phyloP scores from a whole-genome alignment of 1,284 basidiomycete species.

The Dichomitus squalens region DNA sequence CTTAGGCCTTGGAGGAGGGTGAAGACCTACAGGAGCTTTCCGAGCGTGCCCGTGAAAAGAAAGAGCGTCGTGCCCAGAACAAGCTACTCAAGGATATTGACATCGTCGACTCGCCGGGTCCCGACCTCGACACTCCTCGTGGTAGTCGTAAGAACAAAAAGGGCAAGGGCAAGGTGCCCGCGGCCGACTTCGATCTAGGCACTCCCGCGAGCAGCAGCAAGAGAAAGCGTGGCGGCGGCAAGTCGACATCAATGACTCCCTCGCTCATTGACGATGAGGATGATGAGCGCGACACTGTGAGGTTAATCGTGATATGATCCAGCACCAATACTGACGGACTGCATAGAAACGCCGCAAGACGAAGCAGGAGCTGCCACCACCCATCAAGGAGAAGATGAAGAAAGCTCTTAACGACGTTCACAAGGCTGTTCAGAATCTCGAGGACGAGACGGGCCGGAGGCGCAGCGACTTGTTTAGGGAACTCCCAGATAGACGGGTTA shows the following conservation, averaged over 20 bases:
- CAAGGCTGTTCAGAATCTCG: constrained; percentile 76
- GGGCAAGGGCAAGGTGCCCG: constrained; percentile 55
- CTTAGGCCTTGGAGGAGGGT: constrained; percentile 84
- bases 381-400: constrained; percentile 78
- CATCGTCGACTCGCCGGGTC: constrained; percentile 54
- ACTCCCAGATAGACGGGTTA: constrained; percentile 72
- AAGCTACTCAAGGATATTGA: constrained; percentile 35
- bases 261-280: constrained; percentile 75
- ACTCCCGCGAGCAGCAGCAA: constrained; percentile 49
- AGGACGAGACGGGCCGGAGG: constrained; percentile 74
- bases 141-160: constrained; percentile 59
- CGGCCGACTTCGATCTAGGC: constrained; percentile 49
- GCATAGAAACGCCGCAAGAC: constrained; percentile 79
- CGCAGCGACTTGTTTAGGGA: constrained; percentile 86
- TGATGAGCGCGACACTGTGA: constrained; percentile 64
- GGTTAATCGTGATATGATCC: constrained; percentile 21
- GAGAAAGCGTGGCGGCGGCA: constrained; percentile 68
- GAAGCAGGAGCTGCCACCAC: constrained; percentile 54
- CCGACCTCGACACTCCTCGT: constrained; percentile 57
- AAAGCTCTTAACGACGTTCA: constrained; percentile 83
- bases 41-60: constrained; percentile 63
- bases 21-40: constrained; percentile 82
- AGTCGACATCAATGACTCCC: constrained; percentile 78
- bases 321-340: neutral
- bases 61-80: constrained; percentile 51